Base-by-base conservation (phyloP, 371 early-diverging fungal genomes). In the Sporodiniella umbellata region DNA sequence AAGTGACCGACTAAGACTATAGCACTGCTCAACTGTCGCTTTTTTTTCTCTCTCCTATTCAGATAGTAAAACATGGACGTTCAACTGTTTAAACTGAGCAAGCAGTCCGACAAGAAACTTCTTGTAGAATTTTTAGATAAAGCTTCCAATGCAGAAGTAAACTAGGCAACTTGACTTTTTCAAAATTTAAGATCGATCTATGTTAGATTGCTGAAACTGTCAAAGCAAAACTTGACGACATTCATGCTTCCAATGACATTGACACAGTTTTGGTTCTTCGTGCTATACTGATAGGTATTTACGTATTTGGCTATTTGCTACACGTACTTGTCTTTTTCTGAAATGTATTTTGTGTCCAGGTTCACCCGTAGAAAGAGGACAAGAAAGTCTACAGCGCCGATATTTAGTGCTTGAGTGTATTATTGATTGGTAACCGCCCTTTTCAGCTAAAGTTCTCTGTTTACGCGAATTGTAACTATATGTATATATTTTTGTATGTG, bases 381-480 rank as follows among this genome's bases (percentile, higher is more conserved):
- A 58, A 5, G 46, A 40, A 3, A 59, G 69, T 28, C 17, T 51
- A 1, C 15, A 51, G 25, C 53, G 75, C 26, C 51, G 76, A 17
- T 38, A 51, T 19, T 48, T 62, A n/a, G 59, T 78, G 3, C 37
- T 74, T 22, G 60, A 68, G 33, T 58, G 59, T 15, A 45, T 66
- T 0, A 49, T 75, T 18, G 48, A 61, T 33, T 80, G 75, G 78
- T 73, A 69, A n/a, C n/a, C n/a, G n/a, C n/a, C n/a, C n/a, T n/a
- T 23, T 57, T 28, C 4, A 35, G 21, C 4, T 22, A 17, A 30
- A 35, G 43, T 24, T 37, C 6, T 21, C 24, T 24, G 24, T 39
- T 28, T 28, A n/a, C n/a, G n/a, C n/a, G n/a, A 28, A 51, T 28
- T 17, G 18, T 14, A 21, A 21, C n/a, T 44, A 39, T 21, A 30